phyloP scores from a whole-genome alignment of 768 basidiomycete genomes.

The Psilocybe sp. region DNA sequence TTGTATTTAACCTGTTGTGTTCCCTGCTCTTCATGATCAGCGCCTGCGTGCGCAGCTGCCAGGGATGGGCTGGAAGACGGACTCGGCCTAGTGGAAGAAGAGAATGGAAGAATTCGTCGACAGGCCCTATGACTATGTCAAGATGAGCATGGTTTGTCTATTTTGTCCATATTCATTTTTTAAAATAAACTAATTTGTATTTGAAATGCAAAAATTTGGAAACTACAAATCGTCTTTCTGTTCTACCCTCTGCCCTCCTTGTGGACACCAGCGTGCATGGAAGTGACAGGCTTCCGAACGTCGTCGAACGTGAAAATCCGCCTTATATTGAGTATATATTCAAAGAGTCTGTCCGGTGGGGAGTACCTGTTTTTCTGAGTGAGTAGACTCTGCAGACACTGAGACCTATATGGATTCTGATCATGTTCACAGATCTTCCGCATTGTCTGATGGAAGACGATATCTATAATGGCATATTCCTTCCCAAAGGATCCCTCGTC shows the following conservation, averaged over 20 bases:
- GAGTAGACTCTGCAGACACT: neutral
- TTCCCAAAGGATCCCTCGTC: conserved; percentile 28
- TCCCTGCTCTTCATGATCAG: conserved; percentile 48
- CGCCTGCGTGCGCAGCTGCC: conserved; percentile 65
- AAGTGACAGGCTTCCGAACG: conserved; percentile 52
- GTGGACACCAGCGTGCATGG: conserved; percentile 39
- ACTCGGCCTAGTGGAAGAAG: conserved; percentile 59
- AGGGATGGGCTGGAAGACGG: conserved; percentile 62
- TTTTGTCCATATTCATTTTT: neutral
- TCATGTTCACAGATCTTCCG: conserved; percentile 22
- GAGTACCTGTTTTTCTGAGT: conserved; percentile 23
- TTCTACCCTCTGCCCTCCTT: conserved; percentile 54
- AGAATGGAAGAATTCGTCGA: conserved; percentile 66
- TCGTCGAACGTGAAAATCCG: conserved; percentile 51
- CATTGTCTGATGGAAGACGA: conserved; percentile 29
- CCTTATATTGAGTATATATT: conserved; percentile 40
- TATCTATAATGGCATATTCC: conserved; percentile 26
- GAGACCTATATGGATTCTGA: neutral
- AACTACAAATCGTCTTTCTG: conserved; percentile 38
- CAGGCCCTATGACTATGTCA: conserved; percentile 56
- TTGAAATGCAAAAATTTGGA: conserved; percentile 38
- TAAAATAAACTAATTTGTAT: too few relatives aligned
- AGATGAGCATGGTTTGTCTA: conserved; percentile 50
- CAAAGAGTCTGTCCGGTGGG: conserved; percentile 22
- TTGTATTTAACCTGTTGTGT: conserved; percentile 48